phyloP scores from a whole-genome alignment of 805 yeast genomes.

The Diddensiella santjacobensis region DNA sequence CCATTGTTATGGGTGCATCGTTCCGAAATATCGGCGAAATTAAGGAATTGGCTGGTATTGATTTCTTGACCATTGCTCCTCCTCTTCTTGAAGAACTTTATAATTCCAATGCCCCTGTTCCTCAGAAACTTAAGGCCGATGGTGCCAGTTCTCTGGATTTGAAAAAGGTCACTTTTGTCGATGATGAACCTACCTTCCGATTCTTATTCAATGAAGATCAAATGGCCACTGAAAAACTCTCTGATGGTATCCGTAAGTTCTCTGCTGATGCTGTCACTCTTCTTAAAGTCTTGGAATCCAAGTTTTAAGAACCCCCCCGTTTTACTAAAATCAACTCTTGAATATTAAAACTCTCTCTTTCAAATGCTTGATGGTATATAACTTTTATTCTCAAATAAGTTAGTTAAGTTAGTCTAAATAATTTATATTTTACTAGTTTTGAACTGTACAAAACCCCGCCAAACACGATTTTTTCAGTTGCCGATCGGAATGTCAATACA shows the following conservation, averaged over 20 bases:
- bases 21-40: slow-evolving; percentile 97
- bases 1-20: slow-evolving; percentile 99
- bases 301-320: too few relatives aligned
- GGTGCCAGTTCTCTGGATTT: slow-evolving; percentile 52
- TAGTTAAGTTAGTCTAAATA: too few relatives aligned
- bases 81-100: slow-evolving; percentile 81
- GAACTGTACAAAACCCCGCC: too few relatives aligned
- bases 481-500: slow-evolving; percentile 27
- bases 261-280: slow-evolving; percentile 89
- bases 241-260: slow-evolving; percentile 97
- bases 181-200: slow-evolving; percentile 89
- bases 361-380: too few relatives aligned
- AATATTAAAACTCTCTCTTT: too few relatives aligned
- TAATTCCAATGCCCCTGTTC: slow-evolving; percentile 74
- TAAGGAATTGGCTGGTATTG: slow-evolving; percentile 95
- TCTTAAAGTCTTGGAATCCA: slow-evolving; percentile 34
- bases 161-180: slow-evolving; percentile 72
- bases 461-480: too few relatives aligned
- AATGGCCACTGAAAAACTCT: slow-evolving; percentile 96
- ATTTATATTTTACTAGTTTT: too few relatives aligned
- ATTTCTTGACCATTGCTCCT: slow-evolving; percentile 93
- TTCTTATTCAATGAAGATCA: slow-evolving; percentile 90
- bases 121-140: slow-evolving; percentile 71
- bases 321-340: too few relatives aligned
- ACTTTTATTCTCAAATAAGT: too few relatives aligned